phyloP scores from a whole-genome alignment of 225 moss, liverwort and hornwort genomes.

The Anthoceros angustus region DNA sequence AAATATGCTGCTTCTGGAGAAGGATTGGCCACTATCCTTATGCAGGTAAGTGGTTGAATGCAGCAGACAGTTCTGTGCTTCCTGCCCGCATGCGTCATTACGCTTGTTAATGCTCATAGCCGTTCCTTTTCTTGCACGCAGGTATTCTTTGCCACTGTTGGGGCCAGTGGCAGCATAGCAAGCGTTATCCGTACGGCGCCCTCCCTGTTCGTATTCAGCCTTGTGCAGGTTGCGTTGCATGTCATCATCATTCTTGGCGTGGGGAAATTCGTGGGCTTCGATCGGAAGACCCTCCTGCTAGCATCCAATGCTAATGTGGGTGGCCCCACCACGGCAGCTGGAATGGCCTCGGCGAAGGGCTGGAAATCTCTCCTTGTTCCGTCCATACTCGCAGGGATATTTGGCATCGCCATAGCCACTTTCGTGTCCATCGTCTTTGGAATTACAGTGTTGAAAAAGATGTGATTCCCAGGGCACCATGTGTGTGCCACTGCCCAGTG shows the following conservation, averaged over 20 bases:
- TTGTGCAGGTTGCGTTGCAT: slow-evolving; percentile 79
- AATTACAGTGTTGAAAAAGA: slow-evolving; percentile 42
- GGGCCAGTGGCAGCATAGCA: slow-evolving; percentile 72
- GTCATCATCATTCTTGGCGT: slow-evolving; percentile 63
- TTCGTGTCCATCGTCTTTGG: slow-evolving; percentile 75
- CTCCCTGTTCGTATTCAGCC: slow-evolving; percentile 68
- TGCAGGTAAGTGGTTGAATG: slow-evolving; percentile 40
- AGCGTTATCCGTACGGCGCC: slow-evolving; percentile 76
- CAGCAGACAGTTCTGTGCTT: neutral
- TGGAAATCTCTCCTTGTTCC: slow-evolving; percentile 81
- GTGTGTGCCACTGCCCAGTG: too few relatives aligned
- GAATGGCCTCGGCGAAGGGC: slow-evolving; percentile 91
- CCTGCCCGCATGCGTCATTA: neutral
- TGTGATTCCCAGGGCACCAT: slow-evolving; percentile 18
- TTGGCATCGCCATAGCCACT: slow-evolving; percentile 84
- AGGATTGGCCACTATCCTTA: slow-evolving; percentile 63
- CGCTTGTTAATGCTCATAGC: neutral
- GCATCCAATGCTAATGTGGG: slow-evolving; percentile 99
- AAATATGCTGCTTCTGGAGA: slow-evolving; percentile 54
- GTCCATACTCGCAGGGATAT: slow-evolving; percentile 72
- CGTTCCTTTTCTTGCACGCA: slow-evolving; percentile 12
- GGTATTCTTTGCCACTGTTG: slow-evolving; percentile 87
- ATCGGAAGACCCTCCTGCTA: slow-evolving; percentile 63
- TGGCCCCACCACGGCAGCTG: slow-evolving; percentile 84
- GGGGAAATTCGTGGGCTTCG: slow-evolving; percentile 57